phyloP scores from a whole-genome alignment of 148 eudicot species.

The Heliamphora exappendiculata region DNA sequence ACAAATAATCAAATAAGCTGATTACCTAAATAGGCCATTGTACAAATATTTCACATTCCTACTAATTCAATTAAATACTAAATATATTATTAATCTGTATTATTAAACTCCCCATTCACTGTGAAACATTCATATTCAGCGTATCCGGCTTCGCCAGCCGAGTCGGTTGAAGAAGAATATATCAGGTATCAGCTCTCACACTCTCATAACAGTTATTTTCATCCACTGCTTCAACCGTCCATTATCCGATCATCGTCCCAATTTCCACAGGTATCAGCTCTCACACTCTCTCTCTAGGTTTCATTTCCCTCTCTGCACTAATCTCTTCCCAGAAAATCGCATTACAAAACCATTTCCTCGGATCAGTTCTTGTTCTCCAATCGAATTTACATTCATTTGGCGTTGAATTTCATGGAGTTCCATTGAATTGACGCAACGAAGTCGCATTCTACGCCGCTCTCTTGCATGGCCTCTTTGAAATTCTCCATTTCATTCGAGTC shows the following conservation, averaged over 20 bases:
- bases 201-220: constrained; percentile 2
- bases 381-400: neutral
- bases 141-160: no score
- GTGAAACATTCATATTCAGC: neutral
- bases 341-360: neutral
- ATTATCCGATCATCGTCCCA: neutral
- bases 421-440: neutral
- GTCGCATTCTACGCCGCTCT: neutral
- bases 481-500: constrained; percentile 29
- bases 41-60: no score
- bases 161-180: neutral
- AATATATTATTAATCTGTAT: no score
- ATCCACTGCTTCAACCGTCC: neutral
- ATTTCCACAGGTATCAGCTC: neutral
- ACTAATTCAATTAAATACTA: no score
- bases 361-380: neutral
- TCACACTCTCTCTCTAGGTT: neutral
- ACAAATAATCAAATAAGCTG: no score
- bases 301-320: neutral
- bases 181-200: no score
- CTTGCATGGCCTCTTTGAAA: constrained; percentile 39
- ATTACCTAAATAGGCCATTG: no score
- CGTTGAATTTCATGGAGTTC: neutral
- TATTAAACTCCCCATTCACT: no score
- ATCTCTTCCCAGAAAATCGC: neutral